Evolutionary conservation across 352 stramenopile genomes (phyloP).

Genomic region (Labyrinthula sp.): DNA sequence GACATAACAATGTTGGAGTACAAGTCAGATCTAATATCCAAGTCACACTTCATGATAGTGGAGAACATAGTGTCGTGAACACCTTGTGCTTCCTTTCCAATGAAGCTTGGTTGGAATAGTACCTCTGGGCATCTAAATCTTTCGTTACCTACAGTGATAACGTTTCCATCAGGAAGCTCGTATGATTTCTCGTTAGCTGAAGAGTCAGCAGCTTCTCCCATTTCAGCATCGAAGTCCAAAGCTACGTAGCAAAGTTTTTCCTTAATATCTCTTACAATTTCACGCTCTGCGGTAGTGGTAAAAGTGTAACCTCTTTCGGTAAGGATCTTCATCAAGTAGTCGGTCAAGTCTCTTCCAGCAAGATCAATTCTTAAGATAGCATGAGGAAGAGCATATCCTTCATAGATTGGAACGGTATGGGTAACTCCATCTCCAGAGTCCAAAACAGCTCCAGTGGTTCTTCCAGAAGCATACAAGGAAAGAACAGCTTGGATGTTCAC

Average conservation of each 20-base stretch:
- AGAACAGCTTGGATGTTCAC: slow-evolving; percentile 74
- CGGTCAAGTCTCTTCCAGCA: slow-evolving; percentile 58
- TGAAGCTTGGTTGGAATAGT: slow-evolving; percentile 54
- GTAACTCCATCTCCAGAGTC: slow-evolving; percentile 68
- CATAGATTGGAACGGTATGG: slow-evolving; percentile 78
- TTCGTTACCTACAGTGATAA: slow-evolving; percentile 55
- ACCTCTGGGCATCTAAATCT: slow-evolving; percentile 49
- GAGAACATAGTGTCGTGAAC: slow-evolving; percentile 62
- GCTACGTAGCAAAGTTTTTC: slow-evolving; percentile 85
- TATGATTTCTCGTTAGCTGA: slow-evolving; percentile 77
- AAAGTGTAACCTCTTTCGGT: slow-evolving; percentile 52
- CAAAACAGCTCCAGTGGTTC: slow-evolving; percentile 62
- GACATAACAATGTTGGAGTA: slow-evolving; percentile 73
- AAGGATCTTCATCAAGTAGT: slow-evolving; percentile 42
- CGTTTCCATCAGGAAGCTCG: slow-evolving; percentile 76
- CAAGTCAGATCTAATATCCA: slow-evolving; percentile 77
- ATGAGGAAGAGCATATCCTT: slow-evolving; percentile 71
- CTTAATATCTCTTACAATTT: slow-evolving; percentile 86
- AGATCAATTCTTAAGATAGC: slow-evolving; percentile 68
- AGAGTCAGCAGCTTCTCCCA: slow-evolving; percentile 50
- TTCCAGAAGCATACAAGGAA: slow-evolving; percentile 61
- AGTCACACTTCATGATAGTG: slow-evolving; percentile 86
- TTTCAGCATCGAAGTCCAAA: slow-evolving; percentile 68
- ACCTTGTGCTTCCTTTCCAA: slow-evolving; percentile 51
- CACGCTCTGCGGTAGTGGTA: slow-evolving; percentile 56